Base-by-base conservation (phyloP, 1,284 basidiomycete species). In the Tilletia indica region DNA sequence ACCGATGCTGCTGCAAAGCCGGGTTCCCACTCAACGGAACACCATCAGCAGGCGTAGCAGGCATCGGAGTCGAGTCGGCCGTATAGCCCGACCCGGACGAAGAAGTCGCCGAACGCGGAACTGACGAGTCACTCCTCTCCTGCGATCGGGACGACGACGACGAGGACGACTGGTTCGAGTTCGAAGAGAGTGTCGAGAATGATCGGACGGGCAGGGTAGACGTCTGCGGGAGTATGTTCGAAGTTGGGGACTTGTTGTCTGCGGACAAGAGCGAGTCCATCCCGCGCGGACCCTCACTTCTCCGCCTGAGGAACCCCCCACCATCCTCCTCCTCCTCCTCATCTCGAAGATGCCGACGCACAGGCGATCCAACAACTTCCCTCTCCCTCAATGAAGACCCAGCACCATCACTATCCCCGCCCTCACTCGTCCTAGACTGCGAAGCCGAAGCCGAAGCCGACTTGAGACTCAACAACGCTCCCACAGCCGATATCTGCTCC, bases 1-100 rank as follows among this genome's bases (percentile, higher is more conserved):
- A 14, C 42, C 25, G 25, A 31, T 31, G 25, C 25, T 2, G 25
- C 25, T 31, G 25, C 25, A 31, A 31, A 31, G 25, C 25, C 25
- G 25, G 25, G 2, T 31, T 31, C 25, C 25, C 42, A 45, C 14
- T 8, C 42, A 63, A 31, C 11, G 58, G 36, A 11, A 19, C 3
- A 9, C 31, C 19, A 36, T 63, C 58, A 16, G 58, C 58, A 38
- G 58, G 58, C n/a, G 58, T 63, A 34, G 58, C 58, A n/a, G 58
- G 58, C 58, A 63, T 63, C 25, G 58, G 58, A 11, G 54, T 58
- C 3, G 54, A 58, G 54, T 58, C 54, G 14, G 54, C 54, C 58
- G 58, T 34, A 16, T 45, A 45, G 0, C 14, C 42, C 42, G 42
- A 45, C 42, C 25, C 25, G 25, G 58, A 63, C 25, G 31, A 16